Evolutionary conservation across 2,329 filamentous ascomycete genomes (phyloP), one percentile per base, ranked within the genome.

Genomic region (Xylaria sp.): DNA sequence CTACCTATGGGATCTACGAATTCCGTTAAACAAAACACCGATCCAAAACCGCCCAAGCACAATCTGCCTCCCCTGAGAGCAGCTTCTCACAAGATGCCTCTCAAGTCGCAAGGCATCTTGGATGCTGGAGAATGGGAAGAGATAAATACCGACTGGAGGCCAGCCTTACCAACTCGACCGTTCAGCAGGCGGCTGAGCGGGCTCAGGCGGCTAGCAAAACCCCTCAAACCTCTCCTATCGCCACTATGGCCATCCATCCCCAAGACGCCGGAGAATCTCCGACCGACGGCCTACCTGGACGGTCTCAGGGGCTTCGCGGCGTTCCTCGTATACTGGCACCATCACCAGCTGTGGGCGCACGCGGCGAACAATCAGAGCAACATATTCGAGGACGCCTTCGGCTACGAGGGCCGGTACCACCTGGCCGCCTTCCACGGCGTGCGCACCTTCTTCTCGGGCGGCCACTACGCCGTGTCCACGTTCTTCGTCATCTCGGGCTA

Each of bases 221-320:
- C 43, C 2, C 40, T 53, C 13, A 41, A 50, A 18, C 48, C 47
- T 13, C 13, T 60, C 8, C 40, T 52, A 9, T 57, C 61, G 4
- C 39, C 47, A 4, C 34, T 61, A 11, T 56, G 54, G 44, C 47
- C 59, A 16, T 63, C 48, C 17, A 42, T 59, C 1, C 46, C 57
- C 1, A 50, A 59, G 2, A 44, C 50, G 4, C 48, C 60, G 1
- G 63, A 65, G 5, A 68, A 63, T 13, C 69, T 78, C 13, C 72
- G 79, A 6, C 72, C 74, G 17, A 86, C 83, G 4, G 82, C 83
- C n/a, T 86, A 83, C 60, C 75, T 86, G 18, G 86, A 89, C 61
- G 86, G 86, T 13, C 72, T 89, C 13, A 74, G 87, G 64, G 86
- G 87, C 2, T 87, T 89, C 57, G 85, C 86, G 4, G 84, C 86